Percentiles rank a stretch among this genome's conserved stretches.
These are phyloP conservation scores for Aspergillus niger DNA, from an alignment of 2,329 filamentous ascomycete genomes.

Conservation along the genomic window DNA sequence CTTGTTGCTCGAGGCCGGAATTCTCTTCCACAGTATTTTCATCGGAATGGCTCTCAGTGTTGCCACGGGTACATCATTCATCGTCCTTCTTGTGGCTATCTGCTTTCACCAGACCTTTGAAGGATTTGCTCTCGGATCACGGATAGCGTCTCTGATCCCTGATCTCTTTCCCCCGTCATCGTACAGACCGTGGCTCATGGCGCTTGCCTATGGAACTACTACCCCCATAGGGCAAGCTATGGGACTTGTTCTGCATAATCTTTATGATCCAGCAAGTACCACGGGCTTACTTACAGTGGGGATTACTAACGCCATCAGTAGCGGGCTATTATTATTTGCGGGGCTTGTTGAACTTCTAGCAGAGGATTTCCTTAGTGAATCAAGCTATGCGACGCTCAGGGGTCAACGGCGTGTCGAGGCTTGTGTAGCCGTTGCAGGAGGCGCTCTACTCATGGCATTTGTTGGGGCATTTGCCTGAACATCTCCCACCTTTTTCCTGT, in stretches of 20 bases:
- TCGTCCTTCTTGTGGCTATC: conserved; percentile 78
- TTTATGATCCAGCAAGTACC: conserved; percentile 78
- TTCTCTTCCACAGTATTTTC: conserved; percentile 82
- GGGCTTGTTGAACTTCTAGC: conserved; percentile 81
- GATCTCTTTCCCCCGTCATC: conserved; percentile 68
- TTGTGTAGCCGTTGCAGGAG: conserved; percentile 62
- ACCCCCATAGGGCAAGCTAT: conserved; percentile 84
- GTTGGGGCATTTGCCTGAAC: conserved; percentile 66
- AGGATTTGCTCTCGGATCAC: conserved; percentile 79
- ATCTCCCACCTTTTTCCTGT: conserved; percentile 9
- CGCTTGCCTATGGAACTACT: conserved; percentile 65
- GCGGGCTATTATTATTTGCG: conserved; percentile 77
- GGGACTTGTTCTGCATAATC: conserved; percentile 72
- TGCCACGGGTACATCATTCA: conserved; percentile 74
- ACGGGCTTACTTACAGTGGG: conserved; percentile 79
- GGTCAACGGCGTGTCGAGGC: conserved; percentile 63
- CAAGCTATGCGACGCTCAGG: conserved; percentile 61
- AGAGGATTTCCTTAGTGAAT: conserved; percentile 75
- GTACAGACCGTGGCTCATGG: conserved; percentile 72
- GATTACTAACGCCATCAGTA: conserved; percentile 83
- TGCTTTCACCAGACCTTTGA: conserved; percentile 88
- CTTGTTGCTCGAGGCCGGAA: conserved; percentile 77
- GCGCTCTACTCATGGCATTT: conserved; percentile 65
- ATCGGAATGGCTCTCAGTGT: conserved; percentile 86
- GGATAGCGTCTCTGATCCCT: conserved; percentile 75